phyloP scores from a whole-genome alignment of 495 filamentous ascomycete species.

The Aspergillus olivimuriae region DNA sequence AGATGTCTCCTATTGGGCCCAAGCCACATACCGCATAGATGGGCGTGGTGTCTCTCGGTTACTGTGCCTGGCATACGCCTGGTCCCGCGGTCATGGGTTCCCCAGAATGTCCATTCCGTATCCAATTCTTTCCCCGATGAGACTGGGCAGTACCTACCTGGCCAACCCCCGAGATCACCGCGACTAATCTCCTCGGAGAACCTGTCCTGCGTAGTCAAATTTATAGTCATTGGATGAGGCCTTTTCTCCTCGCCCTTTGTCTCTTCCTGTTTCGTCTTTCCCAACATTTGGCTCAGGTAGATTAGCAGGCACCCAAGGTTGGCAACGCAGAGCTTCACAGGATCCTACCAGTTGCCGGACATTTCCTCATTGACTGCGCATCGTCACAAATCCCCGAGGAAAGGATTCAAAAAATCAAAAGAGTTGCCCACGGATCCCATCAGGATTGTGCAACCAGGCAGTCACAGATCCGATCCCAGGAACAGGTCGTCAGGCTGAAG shows the following conservation, averaged over 20 bases:
- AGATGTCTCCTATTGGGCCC: constrained; percentile 3
- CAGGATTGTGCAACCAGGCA: not conserved
- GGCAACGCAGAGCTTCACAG: constrained; percentile 8
- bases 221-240: too few species aligned
- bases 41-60: constrained; percentile 11
- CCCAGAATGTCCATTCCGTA: constrained; percentile 15
- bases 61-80: constrained; percentile 13
- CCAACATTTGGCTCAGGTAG: too few species aligned
- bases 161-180: constrained; percentile 8
- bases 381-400: not conserved
- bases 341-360: too few species aligned
- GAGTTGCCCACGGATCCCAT: not conserved
- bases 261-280: too few species aligned
- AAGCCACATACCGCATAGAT: constrained; percentile 12
- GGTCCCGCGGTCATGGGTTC: constrained; percentile 11
- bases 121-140: not conserved
- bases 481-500: constrained; percentile 10
- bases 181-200: constrained; percentile 5
- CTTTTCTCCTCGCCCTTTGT: too few species aligned
- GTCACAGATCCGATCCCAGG: not conserved
- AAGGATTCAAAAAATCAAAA: not conserved
- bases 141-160: constrained; percentile 1
- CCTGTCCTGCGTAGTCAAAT: too few species aligned
- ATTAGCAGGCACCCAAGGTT: constrained; percentile 3
- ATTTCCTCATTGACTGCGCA: constrained; percentile 7